Percentiles rank a stretch among this genome's conserved stretches.
Conservation (phyloP, 768 basidiomycete species). For the Daedalea quercina region DNA sequence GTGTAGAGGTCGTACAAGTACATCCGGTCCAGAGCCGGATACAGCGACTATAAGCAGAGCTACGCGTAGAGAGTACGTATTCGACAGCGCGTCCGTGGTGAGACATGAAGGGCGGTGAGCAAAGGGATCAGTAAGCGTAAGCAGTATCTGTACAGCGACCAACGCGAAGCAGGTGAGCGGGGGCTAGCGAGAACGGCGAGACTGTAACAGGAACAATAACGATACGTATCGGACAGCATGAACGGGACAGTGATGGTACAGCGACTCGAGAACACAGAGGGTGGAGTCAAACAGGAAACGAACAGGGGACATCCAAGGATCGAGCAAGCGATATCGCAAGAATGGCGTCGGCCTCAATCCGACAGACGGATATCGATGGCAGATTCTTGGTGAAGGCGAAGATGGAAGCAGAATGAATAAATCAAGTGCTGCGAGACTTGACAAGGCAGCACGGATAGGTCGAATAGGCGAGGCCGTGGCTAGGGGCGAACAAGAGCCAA, state of each 20-base stretch:
- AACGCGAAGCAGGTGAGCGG: neutral
- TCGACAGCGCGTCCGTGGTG: constrained; percentile 1
- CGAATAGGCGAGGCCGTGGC: neutral
- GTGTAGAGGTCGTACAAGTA: neutral
- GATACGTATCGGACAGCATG: neutral
- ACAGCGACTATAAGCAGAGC: neutral
- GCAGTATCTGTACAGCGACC: neutral
- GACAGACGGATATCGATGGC: neutral
- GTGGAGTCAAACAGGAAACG: neutral
- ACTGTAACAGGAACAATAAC: no score
- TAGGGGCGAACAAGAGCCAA: constrained; percentile 1
- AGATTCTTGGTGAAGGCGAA: neutral
- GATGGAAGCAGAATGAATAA: constrained; percentile 2
- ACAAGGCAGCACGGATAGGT: constrained; percentile 1
- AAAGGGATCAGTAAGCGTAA: neutral
- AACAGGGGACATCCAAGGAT: neutral
- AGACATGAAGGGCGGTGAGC: neutral
- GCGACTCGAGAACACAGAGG: neutral
- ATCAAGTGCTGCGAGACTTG: constrained; percentile 2
- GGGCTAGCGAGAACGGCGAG: neutral
- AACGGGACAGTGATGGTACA: neutral
- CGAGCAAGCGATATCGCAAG: neutral
- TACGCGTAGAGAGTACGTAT: neutral
- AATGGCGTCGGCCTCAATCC: neutral
- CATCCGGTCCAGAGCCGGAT: neutral